Evolutionary conservation across 2,329 filamentous ascomycete genomes (phyloP), one percentile per base, ranked within the genome.

Genomic region (Metarhizium album): DNA sequence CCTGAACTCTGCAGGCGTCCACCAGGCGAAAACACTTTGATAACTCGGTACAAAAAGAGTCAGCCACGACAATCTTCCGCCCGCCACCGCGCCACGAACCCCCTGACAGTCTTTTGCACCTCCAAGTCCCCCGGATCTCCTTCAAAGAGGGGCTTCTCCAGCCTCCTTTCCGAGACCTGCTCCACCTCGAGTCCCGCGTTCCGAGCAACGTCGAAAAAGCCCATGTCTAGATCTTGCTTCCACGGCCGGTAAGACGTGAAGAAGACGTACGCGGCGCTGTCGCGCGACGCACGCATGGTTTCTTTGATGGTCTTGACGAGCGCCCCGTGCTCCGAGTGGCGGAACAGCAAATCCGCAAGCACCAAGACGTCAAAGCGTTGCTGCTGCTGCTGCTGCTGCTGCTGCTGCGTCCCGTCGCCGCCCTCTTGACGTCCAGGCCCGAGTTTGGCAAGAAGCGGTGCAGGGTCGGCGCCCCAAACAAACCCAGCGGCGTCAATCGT

Each of bases 241-340:
- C 90, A 96, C 1, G 91, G 90, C 55, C 93, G 77, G 69, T 97
- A 95, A 20, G 88, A 90, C 0, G 90, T 95, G 71, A 96, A 97
- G 67, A 96, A 94, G 7, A 96, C 90, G 59, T 90, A 79, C 2
- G 90, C 89, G 49, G 75, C 76, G 46, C 84, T 80, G 2, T 71
- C 71, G 3, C 65, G 59, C 3, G 70, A 66, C 54, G 70, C 74
- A 58, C 75, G 78, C 60, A 96, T 67, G 16, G 85, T 87, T 61
- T 77, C 64, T 60, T 78, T 72, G 53, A 96, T 79, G 3, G 85
- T 89, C 56, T 78, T 75, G 56, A 94, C 74, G 53, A 96, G 74
- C 60, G 87, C 89, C 2, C 69, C 73, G 62, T 96, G 91, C 70
- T 95, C 90, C 4, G 83, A 86, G 65, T 96, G 90, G 53, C 93